These are phyloP conservation scores for Tilletia walkeri DNA, from an alignment of 1,284 basidiomycete species.

Conservation along the genomic window DNA sequence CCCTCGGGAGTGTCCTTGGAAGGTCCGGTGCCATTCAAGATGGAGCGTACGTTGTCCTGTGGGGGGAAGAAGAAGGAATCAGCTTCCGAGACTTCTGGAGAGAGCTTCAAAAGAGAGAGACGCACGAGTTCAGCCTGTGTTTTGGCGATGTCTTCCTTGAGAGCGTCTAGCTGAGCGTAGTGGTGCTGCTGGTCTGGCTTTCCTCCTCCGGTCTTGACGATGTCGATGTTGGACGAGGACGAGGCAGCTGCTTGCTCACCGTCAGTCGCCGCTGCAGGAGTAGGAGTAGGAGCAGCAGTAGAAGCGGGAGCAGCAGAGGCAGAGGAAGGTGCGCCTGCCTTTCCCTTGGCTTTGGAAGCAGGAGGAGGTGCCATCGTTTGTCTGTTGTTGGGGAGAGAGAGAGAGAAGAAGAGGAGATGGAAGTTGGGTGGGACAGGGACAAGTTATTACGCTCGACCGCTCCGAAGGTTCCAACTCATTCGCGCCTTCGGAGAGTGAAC, in stretches of 20 bases:
- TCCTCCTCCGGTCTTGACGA: conserved; percentile 49
- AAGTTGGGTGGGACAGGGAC: not conserved
- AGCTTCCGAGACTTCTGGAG: conserved; percentile 10
- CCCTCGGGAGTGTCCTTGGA: conserved; percentile 60
- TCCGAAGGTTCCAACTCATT: not conserved
- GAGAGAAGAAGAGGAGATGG: too few relatives aligned
- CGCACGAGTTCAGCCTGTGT: conserved; percentile 45
- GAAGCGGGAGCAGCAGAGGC: not conserved
- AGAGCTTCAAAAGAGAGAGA: conserved; percentile 2
- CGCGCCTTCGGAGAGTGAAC: too few relatives aligned
- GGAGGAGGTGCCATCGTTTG: conserved; percentile 4
- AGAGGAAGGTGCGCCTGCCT: not conserved
- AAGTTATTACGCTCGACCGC: not conserved
- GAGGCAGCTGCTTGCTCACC: not conserved
- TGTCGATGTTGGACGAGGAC: conserved; percentile 28
- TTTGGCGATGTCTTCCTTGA: conserved; percentile 47
- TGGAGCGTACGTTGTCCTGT: conserved; percentile 74
- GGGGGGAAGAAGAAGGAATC: conserved; percentile 9
- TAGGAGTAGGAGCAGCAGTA: not conserved
- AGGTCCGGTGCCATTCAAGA: conserved; percentile 56
- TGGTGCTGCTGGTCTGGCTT: conserved; percentile 49
- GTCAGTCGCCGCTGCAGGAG: not conserved
- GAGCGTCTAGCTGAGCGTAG: conserved; percentile 48
- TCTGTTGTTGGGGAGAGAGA: not conserved
- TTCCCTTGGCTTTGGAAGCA: not conserved